Conservation (phyloP, 2,329 filamentous ascomycete species). For the Talaromyces sp. region DNA sequence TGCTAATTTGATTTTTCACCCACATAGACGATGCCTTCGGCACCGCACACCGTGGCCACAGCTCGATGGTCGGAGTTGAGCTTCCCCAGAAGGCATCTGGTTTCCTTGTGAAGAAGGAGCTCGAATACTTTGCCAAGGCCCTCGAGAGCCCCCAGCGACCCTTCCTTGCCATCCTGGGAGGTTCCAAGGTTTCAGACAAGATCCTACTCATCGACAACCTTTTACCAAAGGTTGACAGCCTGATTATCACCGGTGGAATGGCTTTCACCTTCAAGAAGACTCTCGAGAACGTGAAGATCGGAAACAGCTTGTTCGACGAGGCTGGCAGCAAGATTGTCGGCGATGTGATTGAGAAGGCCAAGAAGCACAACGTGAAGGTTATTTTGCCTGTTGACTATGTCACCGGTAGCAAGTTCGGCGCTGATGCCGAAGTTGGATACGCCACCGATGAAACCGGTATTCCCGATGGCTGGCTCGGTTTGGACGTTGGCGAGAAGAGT, state of each 20-base stretch:
- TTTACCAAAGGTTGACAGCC: constrained; percentile 92
- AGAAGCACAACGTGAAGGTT: constrained; percentile 92
- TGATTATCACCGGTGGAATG: constrained; percentile 97
- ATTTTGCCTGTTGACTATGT: constrained; percentile 93
- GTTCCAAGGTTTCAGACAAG: constrained; percentile 98
- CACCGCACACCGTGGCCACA: constrained; percentile 96
- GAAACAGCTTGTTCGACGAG: constrained; percentile 88
- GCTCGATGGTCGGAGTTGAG: constrained; percentile 96
- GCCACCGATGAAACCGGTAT: constrained; percentile 87
- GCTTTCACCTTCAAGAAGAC: constrained; percentile 99
- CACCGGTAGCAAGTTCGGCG: constrained; percentile 90
- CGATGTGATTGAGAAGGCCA: constrained; percentile 86
- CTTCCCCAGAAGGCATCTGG: constrained; percentile 95
- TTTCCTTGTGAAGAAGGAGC: constrained; percentile 99
- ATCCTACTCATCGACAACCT: constrained; percentile 99
- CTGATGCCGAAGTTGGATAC: constrained; percentile 72
- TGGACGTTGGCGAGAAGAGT: constrained; percentile 88
- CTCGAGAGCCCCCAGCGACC: constrained; percentile 89
- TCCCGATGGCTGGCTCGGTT: constrained; percentile 95
- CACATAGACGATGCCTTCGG: constrained; percentile 87
- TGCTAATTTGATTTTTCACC: not conserved
- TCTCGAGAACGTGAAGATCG: constrained; percentile 84
- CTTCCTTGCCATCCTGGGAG: constrained; percentile 97
- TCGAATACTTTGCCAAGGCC: constrained; percentile 98
- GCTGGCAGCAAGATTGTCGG: constrained; percentile 86